Conservation (phyloP, 2,329 filamentous ascomycete species). For the Parastagonospora avenae region DNA sequence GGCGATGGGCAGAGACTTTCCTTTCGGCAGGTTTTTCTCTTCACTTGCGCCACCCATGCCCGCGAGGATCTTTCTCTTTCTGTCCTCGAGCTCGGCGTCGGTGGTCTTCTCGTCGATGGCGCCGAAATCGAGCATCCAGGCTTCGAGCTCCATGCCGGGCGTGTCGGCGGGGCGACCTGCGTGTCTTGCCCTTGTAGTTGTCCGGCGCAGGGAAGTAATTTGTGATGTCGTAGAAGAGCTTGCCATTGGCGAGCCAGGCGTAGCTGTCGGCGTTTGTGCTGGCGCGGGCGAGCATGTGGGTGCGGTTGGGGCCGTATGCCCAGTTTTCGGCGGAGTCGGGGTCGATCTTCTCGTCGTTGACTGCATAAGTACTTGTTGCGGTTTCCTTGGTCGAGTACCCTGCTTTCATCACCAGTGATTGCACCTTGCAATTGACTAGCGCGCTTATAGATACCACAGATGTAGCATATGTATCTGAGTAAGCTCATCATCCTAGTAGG, state of each 20-base stretch:
- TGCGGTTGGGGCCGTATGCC: constrained; percentile 9
- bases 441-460: too few species aligned
- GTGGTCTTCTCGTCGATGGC: constrained; percentile 1
- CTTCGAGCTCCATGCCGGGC: background rate
- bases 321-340: constrained; percentile 1
- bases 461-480: too few species aligned
- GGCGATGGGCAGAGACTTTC: constrained; percentile 13
- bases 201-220: constrained; percentile 9
- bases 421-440: too few species aligned
- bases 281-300: constrained; percentile 11
- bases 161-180: background rate
- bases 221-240: constrained; percentile 12
- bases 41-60: background rate
- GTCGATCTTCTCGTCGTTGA: constrained; percentile 2
- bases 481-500: too few species aligned
- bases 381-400: too few species aligned
- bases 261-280: constrained; percentile 15
- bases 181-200: constrained; percentile 1
- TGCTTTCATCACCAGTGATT: too few species aligned
- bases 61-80: background rate
- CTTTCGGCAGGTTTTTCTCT: background rate
- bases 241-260: constrained; percentile 12
- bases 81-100: background rate
- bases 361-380: too few species aligned
- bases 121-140: constrained; percentile 2